Percentiles rank a stretch among this genome's conserved stretches.
phyloP scores from a whole-genome alignment of 169 alveolate species.

The Ichthyophthirius multifiliis region DNA sequence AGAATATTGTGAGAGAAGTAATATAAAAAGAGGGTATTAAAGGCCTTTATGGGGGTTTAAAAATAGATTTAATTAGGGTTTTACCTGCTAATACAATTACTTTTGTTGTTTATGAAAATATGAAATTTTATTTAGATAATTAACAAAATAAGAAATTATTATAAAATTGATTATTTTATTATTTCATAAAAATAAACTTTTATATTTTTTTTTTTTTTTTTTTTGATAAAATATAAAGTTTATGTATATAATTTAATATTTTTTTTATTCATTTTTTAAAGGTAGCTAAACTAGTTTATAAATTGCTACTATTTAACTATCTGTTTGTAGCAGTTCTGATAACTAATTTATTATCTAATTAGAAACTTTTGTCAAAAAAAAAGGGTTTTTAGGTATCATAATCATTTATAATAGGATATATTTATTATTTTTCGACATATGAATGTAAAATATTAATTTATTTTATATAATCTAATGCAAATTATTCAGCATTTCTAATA shows the following conservation, averaged over 20 bases:
- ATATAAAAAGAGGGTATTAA: conserved; percentile 7
- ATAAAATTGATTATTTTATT: too few relatives aligned
- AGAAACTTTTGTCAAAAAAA: not conserved
- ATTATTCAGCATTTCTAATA: not conserved
- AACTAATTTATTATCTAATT: not conserved
- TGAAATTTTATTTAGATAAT: not conserved
- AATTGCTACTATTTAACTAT: not conserved
- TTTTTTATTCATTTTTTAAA: conserved; percentile 3
- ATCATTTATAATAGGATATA: not conserved
- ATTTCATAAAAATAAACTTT: too few relatives aligned
- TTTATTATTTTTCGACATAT: not conserved
- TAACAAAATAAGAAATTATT: too few relatives aligned
- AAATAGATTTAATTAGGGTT: conserved; percentile 33
- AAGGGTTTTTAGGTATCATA: not conserved
- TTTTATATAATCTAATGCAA: conserved; percentile 4
- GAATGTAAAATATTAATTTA: not conserved
- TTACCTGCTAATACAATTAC: conserved; percentile 19
- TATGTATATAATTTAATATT: too few relatives aligned
- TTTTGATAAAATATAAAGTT: too few relatives aligned
- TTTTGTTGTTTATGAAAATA: conserved; percentile 2
- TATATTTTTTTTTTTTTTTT: too few relatives aligned
- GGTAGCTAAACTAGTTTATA: not conserved
- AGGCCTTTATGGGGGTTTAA: conserved; percentile 30
- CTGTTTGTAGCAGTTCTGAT: not conserved
- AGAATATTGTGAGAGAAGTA: not conserved